Evolutionary conservation across 2,329 filamentous ascomycete species (phyloP), one percentile per base, ranked within the genome.

Genomic region (Trichoderma semiorbis): DNA sequence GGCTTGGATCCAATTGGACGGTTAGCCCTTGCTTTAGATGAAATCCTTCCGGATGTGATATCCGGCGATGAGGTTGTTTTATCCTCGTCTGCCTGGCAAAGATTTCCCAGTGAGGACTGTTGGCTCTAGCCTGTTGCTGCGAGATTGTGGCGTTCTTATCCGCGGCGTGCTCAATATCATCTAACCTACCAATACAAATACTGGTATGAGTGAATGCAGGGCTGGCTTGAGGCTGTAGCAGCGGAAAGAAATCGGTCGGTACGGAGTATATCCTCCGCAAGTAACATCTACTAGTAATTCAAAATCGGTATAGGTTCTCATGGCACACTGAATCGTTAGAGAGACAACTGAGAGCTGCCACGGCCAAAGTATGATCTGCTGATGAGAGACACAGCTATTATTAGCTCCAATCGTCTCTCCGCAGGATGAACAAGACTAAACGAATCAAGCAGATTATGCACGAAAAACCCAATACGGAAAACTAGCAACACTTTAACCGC

Each of bases 351-450:
- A 28, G 34, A 24, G 18, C 32, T 30, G 34, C 18, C 50, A 30
- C 16, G n/a, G 65, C 36, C 53, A 30, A 28, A 47, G 32, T 28
- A 28, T 21, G 53, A 43, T 58, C 65, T 60, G 53, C 65, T 60
- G 53, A 60, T 60, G 36, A 26, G 28, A 47, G 16, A n/a, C 28
- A 64, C 64, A 67, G 30, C 64, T 67, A 67, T 67, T 67, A 28
- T 58, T 67, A 58, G 64, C 36, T 36, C 65, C 65, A 7, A 36
- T 60, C 65, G 36, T 32, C 16, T 60, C 65, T 68, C 55, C 53
- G 55, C 55, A 68, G 65, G 26, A 68, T 60, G 65, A 47, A 24
- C 65, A 68, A 60, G 65, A 60, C 65, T 68, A 66, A 66, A 66
- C 63, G 14, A 57, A 66, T 55, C 12, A 55, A 55, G 47, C 21